Conservation (phyloP, 306 rosid species). For the Sechiopsis laciniata region DNA sequence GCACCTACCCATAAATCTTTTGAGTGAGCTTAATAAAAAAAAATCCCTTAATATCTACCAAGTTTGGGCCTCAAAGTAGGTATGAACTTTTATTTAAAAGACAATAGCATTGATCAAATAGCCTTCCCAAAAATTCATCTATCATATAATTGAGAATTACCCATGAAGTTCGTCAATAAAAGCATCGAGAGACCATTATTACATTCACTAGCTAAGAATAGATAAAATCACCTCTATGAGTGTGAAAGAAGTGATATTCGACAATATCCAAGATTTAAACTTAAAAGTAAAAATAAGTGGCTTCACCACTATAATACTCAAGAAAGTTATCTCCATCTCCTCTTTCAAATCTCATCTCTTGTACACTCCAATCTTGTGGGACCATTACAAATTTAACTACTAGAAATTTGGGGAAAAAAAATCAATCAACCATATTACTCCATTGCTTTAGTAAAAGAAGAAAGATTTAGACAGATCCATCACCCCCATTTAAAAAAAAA, state of each 20-base stretch:
- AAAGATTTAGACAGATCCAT: slow-evolving; percentile 6
- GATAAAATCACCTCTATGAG: not conserved
- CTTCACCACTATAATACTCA: slow-evolving; percentile 6
- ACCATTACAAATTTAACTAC: slow-evolving; percentile 14
- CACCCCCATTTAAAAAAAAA: not conserved
- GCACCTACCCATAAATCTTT: not conserved
- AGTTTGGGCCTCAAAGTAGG: not conserved
- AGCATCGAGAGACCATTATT: not conserved
- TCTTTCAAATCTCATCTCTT: slow-evolving; percentile 20
- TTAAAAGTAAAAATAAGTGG: slow-evolving; percentile 13
- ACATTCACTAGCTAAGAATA: not conserved
- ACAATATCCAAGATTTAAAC: slow-evolving; percentile 9
- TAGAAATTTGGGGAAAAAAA: not conserved
- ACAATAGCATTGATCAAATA: not conserved
- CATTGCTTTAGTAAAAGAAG: slow-evolving; percentile 9
- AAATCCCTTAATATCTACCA: not conserved
- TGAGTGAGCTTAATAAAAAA: not conserved
- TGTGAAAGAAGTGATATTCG: slow-evolving; percentile 10
- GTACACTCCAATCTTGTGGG: slow-evolving; percentile 18
- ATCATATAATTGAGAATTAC: too few species aligned
- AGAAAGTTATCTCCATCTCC: slow-evolving; percentile 19
- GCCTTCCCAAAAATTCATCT: not conserved
- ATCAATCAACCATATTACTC: slow-evolving; percentile 10
- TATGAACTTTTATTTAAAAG: not conserved
- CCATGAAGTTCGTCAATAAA: not conserved